Conservation (phyloP, 2,329 filamentous ascomycete genomes). For the Botrytis aclada region DNA sequence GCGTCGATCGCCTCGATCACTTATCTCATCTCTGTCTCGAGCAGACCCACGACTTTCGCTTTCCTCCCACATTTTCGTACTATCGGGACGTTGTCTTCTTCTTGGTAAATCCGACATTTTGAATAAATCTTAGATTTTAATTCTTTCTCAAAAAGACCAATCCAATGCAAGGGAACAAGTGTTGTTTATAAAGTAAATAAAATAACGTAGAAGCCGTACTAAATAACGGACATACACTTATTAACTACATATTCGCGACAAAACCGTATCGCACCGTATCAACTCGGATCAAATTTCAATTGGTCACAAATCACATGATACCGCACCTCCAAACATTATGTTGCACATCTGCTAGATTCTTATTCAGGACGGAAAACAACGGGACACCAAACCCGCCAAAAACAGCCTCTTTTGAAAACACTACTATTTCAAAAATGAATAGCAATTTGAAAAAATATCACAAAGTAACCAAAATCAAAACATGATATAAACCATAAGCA, state of each 20-base stretch:
- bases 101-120: constrained; percentile 52
- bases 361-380: too few relatives aligned
- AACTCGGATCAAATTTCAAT: neutral
- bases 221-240: too few relatives aligned
- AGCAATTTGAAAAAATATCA: too few relatives aligned
- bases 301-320: neutral
- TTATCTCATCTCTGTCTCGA: constrained; percentile 42
- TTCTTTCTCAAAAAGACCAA: neutral
- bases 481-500: too few relatives aligned
- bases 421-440: too few relatives aligned
- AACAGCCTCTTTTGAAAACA: too few relatives aligned
- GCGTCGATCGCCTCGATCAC: constrained; percentile 38
- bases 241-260: neutral
- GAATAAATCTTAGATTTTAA: neutral
- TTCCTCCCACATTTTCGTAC: constrained; percentile 61
- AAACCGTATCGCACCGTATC: neutral
- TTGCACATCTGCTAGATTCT: constrained; percentile 2
- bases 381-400: too few relatives aligned
- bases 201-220: neutral
- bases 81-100: constrained; percentile 53
- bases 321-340: neutral
- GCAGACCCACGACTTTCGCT: constrained; percentile 33
- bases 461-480: too few relatives aligned
- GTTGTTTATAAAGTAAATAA: neutral
- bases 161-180: neutral